Conservation (phyloP, 2,329 filamentous ascomycete species). For the Epichloe hybrida region DNA sequence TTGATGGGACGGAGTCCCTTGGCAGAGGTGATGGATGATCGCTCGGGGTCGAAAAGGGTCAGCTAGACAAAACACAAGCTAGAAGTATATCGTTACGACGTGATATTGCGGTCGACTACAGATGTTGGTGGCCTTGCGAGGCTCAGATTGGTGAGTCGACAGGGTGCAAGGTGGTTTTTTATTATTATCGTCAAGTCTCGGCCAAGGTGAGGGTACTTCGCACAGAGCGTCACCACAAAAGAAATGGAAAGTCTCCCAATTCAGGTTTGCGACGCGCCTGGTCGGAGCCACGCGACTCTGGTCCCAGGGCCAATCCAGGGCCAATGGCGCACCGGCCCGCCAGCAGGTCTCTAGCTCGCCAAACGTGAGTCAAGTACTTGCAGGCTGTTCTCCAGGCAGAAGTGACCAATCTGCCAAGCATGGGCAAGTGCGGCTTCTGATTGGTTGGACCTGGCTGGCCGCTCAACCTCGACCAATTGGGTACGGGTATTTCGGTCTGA, state of each 20-base stretch:
- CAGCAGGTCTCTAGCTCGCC: too few relatives aligned
- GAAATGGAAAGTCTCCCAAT: neutral
- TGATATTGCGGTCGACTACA: neutral
- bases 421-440: slow-evolving; percentile 7
- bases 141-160: neutral
- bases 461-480: slow-evolving; percentile 15
- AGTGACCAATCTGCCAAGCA: slow-evolving; percentile 14
- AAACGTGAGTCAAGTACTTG: slow-evolving; percentile 13
- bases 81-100: neutral
- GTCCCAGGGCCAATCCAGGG: too few relatives aligned
- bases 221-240: neutral
- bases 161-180: neutral
- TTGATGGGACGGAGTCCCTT: too few relatives aligned
- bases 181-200: neutral
- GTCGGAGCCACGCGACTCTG: neutral
- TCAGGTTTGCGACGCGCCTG: slow-evolving; percentile 13
- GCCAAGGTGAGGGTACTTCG: neutral
- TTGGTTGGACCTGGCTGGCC: slow-evolving; percentile 18
- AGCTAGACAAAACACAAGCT: neutral
- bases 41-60: neutral
- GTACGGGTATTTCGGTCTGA: slow-evolving; percentile 19
- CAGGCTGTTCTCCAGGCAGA: slow-evolving; percentile 20
- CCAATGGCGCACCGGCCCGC: neutral
- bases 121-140: neutral
- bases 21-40: too few relatives aligned